phyloP scores from a whole-genome alignment of 73 alveolate genomes.

The Tetrahymena elliotti region DNA sequence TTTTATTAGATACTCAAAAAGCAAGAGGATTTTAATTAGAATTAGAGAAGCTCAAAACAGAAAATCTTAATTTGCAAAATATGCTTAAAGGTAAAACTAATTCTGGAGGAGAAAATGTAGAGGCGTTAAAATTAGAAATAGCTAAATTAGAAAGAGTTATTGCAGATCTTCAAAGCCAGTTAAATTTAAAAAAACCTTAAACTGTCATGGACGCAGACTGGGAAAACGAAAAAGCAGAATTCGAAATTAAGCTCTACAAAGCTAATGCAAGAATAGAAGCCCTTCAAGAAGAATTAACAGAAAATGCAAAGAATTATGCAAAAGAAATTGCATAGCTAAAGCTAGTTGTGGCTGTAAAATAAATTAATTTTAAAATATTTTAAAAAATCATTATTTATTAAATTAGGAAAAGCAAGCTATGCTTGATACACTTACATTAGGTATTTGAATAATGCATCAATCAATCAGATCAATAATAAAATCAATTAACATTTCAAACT shows the following conservation, averaged over 20 bases:
- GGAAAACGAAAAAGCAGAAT: slow-evolving; percentile 93
- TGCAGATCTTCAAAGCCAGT: slow-evolving; percentile 85
- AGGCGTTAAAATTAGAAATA: slow-evolving; percentile 82
- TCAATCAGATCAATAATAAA: no score
- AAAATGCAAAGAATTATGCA: slow-evolving; percentile 89
- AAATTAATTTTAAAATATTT: slow-evolving; percentile 47
- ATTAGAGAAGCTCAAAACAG: slow-evolving; percentile 94
- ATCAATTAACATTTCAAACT: neutral
- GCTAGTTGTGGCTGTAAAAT: slow-evolving; percentile 79
- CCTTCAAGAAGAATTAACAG: slow-evolving; percentile 88
- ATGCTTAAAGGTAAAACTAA: slow-evolving; percentile 73
- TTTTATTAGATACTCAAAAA: slow-evolving; percentile 86
- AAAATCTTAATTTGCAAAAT: slow-evolving; percentile 84
- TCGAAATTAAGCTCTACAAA: slow-evolving; percentile 93
- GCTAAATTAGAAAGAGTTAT: slow-evolving; percentile 79
- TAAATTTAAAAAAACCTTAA: slow-evolving; percentile 89
- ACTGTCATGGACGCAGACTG: slow-evolving; percentile 90
- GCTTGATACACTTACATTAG: slow-evolving; percentile 32
- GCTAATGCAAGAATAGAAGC: slow-evolving; percentile 96
- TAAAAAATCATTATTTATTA: slow-evolving; percentile 34
- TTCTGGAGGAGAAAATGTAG: slow-evolving; percentile 84
- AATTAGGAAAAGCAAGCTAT: slow-evolving; percentile 19
- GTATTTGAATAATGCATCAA: neutral
- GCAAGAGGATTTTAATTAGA: slow-evolving; percentile 93
- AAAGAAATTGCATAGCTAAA: slow-evolving; percentile 88